Conservation (phyloP, 768 basidiomycete species). For the Leccinum rimulosum region DNA sequence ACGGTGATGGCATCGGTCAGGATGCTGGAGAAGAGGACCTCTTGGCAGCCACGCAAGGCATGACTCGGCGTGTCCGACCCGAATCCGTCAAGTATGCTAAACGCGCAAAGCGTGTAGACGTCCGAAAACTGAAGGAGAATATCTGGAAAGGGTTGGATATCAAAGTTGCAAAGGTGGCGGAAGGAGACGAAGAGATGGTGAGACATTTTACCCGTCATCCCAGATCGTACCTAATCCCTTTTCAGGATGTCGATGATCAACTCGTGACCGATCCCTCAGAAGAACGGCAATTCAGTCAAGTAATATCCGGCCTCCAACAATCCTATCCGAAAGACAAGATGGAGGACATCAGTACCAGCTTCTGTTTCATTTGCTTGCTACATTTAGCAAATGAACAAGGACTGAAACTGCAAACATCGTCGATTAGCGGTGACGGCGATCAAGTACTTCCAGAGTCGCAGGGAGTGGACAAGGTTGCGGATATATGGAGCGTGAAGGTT, state of each 20-base stretch:
- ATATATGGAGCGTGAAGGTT: slow-evolving; percentile 79
- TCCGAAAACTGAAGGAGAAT: slow-evolving; percentile 94
- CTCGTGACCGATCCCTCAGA: slow-evolving; percentile 62
- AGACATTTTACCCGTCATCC: slow-evolving; percentile 8
- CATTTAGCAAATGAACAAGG: slow-evolving; percentile 98
- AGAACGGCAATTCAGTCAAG: slow-evolving; percentile 69
- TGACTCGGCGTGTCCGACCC: slow-evolving; percentile 76
- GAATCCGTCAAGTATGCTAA: slow-evolving; percentile 93
- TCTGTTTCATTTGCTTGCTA: slow-evolving; percentile 97
- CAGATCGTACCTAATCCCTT: not conserved
- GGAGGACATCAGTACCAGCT: slow-evolving; percentile 97
- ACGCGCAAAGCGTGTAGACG: slow-evolving; percentile 94
- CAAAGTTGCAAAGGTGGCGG: slow-evolving; percentile 41
- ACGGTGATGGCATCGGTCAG: slow-evolving; percentile 44
- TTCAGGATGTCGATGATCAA: slow-evolving; percentile 54
- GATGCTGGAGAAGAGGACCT: slow-evolving; percentile 85
- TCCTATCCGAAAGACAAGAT: slow-evolving; percentile 92
- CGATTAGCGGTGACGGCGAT: slow-evolving; percentile 35
- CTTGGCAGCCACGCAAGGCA: slow-evolving; percentile 74
- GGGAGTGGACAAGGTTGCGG: slow-evolving; percentile 52
- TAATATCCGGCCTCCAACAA: slow-evolving; percentile 76
- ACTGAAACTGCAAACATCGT: slow-evolving; percentile 67
- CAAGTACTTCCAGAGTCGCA: slow-evolving; percentile 35
- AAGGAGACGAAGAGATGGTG: slow-evolving; percentile 57
- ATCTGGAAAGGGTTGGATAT: slow-evolving; percentile 95